These are phyloP conservation scores for Neurospora sp. DNA, from an alignment of 495 filamentous ascomycete species.

Conservation along the genomic window DNA sequence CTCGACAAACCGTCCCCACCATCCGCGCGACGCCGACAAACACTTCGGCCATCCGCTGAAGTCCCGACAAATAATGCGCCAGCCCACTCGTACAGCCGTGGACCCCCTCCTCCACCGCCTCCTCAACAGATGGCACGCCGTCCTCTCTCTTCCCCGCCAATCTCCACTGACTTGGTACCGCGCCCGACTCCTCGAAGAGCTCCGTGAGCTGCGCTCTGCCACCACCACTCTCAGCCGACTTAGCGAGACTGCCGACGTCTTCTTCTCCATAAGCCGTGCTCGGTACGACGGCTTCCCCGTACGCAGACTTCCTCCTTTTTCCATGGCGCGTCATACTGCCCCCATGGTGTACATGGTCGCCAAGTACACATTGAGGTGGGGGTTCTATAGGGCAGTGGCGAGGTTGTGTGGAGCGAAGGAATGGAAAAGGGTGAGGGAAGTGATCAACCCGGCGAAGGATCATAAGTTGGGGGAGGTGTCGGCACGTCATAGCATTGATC, in stretches of 20 bases:
- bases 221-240: conserved; percentile 26
- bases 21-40: not conserved
- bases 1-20: not conserved
- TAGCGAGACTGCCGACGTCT: conserved; percentile 44
- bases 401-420: conserved; percentile 25
- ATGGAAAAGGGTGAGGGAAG: conserved; percentile 28
- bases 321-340: conserved; percentile 13
- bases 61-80: not conserved
- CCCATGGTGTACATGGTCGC: conserved; percentile 40
- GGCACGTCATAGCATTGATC: conserved; percentile 33
- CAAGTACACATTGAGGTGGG: conserved; percentile 42
- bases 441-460: conserved; percentile 41
- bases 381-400: conserved; percentile 36
- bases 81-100: not conserved
- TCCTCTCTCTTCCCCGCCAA: conserved; percentile 30
- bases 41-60: not conserved
- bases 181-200: conserved; percentile 37
- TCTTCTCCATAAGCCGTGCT: conserved; percentile 40
- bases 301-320: conserved; percentile 23
- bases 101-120: conserved; percentile 16
- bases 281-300: conserved; percentile 28
- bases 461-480: conserved; percentile 37
- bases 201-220: conserved; percentile 29
- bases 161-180: conserved; percentile 34
- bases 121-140: conserved; percentile 30